phyloP scores from a whole-genome alignment of 2,329 filamentous ascomycete genomes.

The Rhynchosporium secalis region DNA sequence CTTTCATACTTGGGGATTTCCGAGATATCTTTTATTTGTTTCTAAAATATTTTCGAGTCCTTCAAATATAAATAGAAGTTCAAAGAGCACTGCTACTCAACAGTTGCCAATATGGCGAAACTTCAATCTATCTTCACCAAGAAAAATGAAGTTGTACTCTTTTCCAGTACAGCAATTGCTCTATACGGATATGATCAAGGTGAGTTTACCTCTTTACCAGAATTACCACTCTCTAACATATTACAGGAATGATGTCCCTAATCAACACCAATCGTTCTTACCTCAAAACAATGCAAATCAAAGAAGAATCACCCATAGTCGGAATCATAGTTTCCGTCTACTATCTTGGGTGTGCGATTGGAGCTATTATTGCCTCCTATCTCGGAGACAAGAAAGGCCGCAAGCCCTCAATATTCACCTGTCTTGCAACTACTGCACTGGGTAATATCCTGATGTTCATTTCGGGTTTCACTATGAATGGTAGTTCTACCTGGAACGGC shows the following conservation, averaged over 20 bases:
- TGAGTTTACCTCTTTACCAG: constrained; percentile 10
- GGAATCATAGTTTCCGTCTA: constrained; percentile 62
- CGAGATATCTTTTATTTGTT: not conserved
- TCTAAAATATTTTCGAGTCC: no score
- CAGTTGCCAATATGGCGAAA: constrained; percentile 38
- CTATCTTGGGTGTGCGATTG: constrained; percentile 60
- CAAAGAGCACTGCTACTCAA: not conserved
- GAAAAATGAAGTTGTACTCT: constrained; percentile 42
- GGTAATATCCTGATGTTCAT: constrained; percentile 63
- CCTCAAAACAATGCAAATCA: constrained; percentile 57
- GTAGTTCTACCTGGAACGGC: constrained; percentile 45
- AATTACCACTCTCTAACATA: constrained; percentile 5
- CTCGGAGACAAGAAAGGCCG: constrained; percentile 55
- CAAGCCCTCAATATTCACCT: constrained; percentile 56
- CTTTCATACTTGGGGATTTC: not conserved
- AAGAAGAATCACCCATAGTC: constrained; percentile 51
- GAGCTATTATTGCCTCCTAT: constrained; percentile 57
- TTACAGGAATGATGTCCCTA: constrained; percentile 68
- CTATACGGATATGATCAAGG: constrained; percentile 89
- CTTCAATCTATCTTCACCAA: constrained; percentile 35
- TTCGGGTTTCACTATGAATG: constrained; percentile 49
- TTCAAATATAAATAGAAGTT: not conserved
- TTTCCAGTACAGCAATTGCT: constrained; percentile 45
- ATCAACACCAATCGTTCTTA: constrained; percentile 59
- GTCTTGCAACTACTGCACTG: constrained; percentile 52